A percentile compares a stretch with the other conserved stretches of the same genome.
Evolutionary conservation across 2,329 filamentous ascomycete species (phyloP).

Genomic region (Venturia aucupariae): DNA sequence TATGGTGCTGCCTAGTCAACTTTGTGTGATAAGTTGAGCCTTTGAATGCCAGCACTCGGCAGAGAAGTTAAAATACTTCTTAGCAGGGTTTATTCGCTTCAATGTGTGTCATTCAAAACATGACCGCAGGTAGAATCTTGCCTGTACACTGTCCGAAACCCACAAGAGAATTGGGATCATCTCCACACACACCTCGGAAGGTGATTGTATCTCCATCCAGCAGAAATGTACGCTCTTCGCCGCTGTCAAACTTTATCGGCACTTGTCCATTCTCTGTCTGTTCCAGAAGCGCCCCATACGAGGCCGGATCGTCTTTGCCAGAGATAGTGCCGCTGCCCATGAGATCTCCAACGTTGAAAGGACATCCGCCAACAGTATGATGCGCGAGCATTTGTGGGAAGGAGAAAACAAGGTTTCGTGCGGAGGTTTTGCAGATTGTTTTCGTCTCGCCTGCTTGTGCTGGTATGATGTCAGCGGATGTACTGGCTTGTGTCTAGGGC

Average conservation of each 20-base stretch:
- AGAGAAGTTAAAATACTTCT: not conserved
- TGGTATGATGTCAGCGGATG: constrained; percentile 19
- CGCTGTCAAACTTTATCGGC: constrained; percentile 50
- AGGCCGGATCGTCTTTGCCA: constrained; percentile 53
- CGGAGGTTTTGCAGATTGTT: constrained; percentile 39
- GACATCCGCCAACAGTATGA: constrained; percentile 46
- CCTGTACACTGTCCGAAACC: constrained; percentile 69
- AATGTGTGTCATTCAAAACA: not conserved
- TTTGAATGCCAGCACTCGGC: no score
- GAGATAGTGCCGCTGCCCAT: constrained; percentile 73
- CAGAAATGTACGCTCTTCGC: constrained; percentile 61
- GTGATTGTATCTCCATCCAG: constrained; percentile 59
- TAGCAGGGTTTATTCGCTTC: not conserved
- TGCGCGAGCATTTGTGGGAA: constrained; percentile 46
- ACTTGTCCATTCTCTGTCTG: constrained; percentile 61
- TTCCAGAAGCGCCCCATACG: constrained; percentile 63
- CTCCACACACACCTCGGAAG: constrained; percentile 49
- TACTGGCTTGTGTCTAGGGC: not conserved
- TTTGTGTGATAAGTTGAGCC: no score
- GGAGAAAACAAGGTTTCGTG: constrained; percentile 34
- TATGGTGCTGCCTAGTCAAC: no score
- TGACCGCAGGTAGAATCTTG: constrained; percentile 43
- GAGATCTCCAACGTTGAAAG: constrained; percentile 63
- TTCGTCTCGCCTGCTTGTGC: constrained; percentile 37
- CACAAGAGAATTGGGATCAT: constrained; percentile 54